These are phyloP conservation scores for Globisporangium nodosum DNA, from an alignment of 352 stramenopile genomes.

Conservation along the genomic window DNA sequence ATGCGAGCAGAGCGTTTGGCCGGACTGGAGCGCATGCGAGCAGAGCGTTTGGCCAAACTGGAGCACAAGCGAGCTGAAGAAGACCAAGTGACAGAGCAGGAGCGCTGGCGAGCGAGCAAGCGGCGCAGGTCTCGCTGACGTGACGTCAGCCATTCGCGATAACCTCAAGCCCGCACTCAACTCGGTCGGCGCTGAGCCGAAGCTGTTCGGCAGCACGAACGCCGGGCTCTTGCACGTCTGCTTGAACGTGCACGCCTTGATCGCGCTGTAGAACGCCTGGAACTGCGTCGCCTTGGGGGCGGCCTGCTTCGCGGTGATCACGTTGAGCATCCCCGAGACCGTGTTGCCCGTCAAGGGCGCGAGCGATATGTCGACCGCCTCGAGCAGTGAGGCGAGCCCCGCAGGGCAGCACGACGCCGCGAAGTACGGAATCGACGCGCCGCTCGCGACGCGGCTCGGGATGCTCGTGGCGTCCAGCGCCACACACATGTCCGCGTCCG, in stretches of 20 bases:
- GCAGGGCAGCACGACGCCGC: conserved; percentile 40
- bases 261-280: conserved; percentile 27
- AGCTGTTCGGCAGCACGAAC: conserved; percentile 27
- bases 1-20: no score
- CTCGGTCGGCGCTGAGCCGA: conserved; percentile 11
- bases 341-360: conserved; percentile 42
- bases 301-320: conserved; percentile 36
- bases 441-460: conserved; percentile 28
- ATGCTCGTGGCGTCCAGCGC: conserved; percentile 33
- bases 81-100: no score
- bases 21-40: no score
- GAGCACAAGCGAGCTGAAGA: no score
- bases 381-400: conserved; percentile 30
- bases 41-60: no score
- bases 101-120: no score
- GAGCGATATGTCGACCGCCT: conserved; percentile 40
- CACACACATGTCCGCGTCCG: conserved; percentile 32
- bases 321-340: conserved; percentile 41
- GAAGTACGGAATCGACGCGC: conserved; percentile 33
- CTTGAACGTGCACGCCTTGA: conserved; percentile 36
- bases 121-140: no score
- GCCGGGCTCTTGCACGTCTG: conserved; percentile 32
- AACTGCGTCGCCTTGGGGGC: conserved; percentile 24
- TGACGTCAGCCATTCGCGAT: no score
- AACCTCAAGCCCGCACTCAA: conserved; percentile 5